Evolutionary conservation across 1,284 basidiomycete genomes (phyloP).

Genomic region (Heterobasidion occidentale): DNA sequence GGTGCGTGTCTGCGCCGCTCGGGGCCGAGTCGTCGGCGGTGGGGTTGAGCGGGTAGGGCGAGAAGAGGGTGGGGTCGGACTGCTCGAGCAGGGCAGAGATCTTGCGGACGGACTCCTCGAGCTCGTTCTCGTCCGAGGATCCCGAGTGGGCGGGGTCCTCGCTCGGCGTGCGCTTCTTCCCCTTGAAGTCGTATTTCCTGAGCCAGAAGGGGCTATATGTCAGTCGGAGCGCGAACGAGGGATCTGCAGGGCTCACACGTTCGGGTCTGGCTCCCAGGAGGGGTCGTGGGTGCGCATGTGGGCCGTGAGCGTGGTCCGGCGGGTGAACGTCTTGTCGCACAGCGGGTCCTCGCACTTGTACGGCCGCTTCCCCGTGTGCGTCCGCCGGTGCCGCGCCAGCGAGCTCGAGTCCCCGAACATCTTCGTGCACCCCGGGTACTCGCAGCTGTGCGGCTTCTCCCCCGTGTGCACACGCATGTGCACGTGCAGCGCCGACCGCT

Average conservation of each 20-base stretch:
- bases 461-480: slow-evolving; percentile 84
- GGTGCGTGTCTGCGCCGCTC: neutral
- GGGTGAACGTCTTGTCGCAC: slow-evolving; percentile 81
- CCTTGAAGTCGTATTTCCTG: slow-evolving; percentile 71
- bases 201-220: neutral
- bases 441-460: slow-evolving; percentile 83
- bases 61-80: slow-evolving; percentile 24
- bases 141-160: slow-evolving; percentile 33
- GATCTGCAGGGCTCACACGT: slow-evolving; percentile 49
- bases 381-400: slow-evolving; percentile 81
- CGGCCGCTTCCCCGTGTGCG: slow-evolving; percentile 77
- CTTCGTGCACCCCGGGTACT: slow-evolving; percentile 77
- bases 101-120: slow-evolving; percentile 64
- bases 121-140: slow-evolving; percentile 27
- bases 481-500: slow-evolving; percentile 83
- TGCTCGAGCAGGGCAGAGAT: slow-evolving; percentile 58
- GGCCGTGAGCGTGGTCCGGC: slow-evolving; percentile 69
- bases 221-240: neutral
- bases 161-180: slow-evolving; percentile 56
- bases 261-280: slow-evolving; percentile 72
- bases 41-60: slow-evolving; percentile 2
- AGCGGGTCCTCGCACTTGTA: slow-evolving; percentile 74
- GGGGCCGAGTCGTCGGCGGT: neutral
- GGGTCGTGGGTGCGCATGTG: slow-evolving; percentile 82
- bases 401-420: slow-evolving; percentile 86